Percentiles rank a stretch among this genome's conserved stretches.
Conservation (phyloP, 2,329 filamentous ascomycete species). For the Massarina eburnea region DNA sequence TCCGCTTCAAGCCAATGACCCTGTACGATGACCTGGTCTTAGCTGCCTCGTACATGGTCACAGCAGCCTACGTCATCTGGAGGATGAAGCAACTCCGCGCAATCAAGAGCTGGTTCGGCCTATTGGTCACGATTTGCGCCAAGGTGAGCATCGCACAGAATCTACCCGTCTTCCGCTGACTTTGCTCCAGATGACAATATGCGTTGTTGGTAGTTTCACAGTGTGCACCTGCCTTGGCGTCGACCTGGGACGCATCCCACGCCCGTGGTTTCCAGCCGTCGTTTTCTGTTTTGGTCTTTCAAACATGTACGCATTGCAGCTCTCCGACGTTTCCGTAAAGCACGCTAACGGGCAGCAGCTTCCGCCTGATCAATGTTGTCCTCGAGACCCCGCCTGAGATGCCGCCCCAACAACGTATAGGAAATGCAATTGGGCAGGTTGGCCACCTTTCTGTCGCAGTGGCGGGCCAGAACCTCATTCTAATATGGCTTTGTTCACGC, state of each 20-base stretch:
- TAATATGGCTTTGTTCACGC: constrained; percentile 66
- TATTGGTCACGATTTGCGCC: constrained; percentile 69
- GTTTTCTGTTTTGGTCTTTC: constrained; percentile 75
- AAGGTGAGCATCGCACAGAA: constrained; percentile 50
- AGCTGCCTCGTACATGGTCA: constrained; percentile 65
- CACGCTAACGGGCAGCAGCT: constrained; percentile 42
- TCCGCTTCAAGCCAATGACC: constrained; percentile 75
- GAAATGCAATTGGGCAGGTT: constrained; percentile 72
- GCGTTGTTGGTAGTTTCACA: constrained; percentile 77
- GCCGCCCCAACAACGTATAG: constrained; percentile 68
- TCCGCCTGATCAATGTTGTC: constrained; percentile 75
- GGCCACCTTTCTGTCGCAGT: constrained; percentile 69
- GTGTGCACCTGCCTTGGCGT: constrained; percentile 75
- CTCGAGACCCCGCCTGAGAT: constrained; percentile 70
- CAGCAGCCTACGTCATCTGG: constrained; percentile 65
- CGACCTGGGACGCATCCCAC: constrained; percentile 73
- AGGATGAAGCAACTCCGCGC: constrained; percentile 70
- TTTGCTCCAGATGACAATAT: constrained; percentile 58
- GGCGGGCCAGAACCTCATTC: constrained; percentile 67
- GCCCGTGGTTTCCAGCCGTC: constrained; percentile 74
- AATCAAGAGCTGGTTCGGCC: constrained; percentile 72
- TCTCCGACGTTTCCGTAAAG: not conserved
- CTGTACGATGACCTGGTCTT: constrained; percentile 65
- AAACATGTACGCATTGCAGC: constrained; percentile 56
- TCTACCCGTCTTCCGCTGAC: constrained; percentile 12